Conservation (phyloP, 805 yeast genomes). For the Ogataea nonfermentans region DNA sequence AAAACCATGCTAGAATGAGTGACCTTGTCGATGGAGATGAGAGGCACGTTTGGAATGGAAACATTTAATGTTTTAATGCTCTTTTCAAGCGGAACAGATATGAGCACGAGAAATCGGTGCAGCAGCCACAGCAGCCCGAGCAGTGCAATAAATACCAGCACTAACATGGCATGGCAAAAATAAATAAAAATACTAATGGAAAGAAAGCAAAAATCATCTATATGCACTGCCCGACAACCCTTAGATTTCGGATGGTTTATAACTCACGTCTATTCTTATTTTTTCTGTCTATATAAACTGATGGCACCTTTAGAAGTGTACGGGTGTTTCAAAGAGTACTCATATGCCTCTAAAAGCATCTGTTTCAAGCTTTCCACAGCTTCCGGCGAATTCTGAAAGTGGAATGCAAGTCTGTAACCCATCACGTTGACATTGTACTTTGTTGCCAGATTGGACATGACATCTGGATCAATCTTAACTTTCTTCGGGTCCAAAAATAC, state of each 20-base stretch:
- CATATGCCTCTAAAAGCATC: conserved; percentile 54
- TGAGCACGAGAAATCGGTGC: conserved; percentile 27
- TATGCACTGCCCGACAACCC: too few relatives aligned
- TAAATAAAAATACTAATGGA: not conserved
- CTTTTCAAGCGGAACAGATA: conserved; percentile 44
- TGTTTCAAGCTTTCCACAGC: conserved; percentile 54
- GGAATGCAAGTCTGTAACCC: conserved; percentile 81
- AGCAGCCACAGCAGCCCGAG: conserved; percentile 31
- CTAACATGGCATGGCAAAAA: conserved; percentile 13
- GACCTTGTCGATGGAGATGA: conserved; percentile 53
- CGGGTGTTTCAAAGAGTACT: conserved; percentile 53
- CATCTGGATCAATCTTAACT: conserved; percentile 51
- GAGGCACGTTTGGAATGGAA: conserved; percentile 55
- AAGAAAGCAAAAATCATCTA: too few relatives aligned
- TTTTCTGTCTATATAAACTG: conserved; percentile 27
- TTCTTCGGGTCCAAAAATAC: conserved; percentile 63
- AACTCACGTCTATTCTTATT: conserved; percentile 11
- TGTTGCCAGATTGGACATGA: conserved; percentile 51
- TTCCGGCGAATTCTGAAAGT: conserved; percentile 57
- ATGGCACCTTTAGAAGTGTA: conserved; percentile 45
- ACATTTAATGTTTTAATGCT: conserved; percentile 47
- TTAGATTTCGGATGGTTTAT: too few relatives aligned
- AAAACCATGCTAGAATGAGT: conserved; percentile 43
- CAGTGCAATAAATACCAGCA: conserved; percentile 20
- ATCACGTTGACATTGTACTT: conserved; percentile 60